A percentile compares a stretch with the other conserved stretches of the same genome.
phyloP scores from a whole-genome alignment of 2,329 filamentous ascomycete genomes.

The Pseudogymnoascus sp. region DNA sequence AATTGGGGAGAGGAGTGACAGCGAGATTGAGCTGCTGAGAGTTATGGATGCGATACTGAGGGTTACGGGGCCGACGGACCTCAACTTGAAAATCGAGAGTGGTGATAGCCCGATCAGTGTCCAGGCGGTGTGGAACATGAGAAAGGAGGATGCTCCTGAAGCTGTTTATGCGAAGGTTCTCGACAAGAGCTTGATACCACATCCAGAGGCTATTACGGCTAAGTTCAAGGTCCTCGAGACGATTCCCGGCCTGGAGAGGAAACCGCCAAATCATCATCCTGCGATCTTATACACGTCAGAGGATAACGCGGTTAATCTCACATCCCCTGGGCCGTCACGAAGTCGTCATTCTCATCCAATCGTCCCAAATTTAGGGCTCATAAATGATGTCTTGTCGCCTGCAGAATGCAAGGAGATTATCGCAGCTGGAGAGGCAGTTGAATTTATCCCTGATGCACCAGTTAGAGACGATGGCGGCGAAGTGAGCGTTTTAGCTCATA shows the following conservation, averaged over 20 bases:
- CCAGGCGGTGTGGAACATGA: slow-evolving; percentile 54
- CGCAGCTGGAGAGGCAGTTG: slow-evolving; percentile 55
- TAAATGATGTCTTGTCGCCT: slow-evolving; percentile 50
- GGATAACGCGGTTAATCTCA: slow-evolving; percentile 47
- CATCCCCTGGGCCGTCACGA: slow-evolving; percentile 38
- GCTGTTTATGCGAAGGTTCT: slow-evolving; percentile 49
- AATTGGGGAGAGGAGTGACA: slow-evolving; percentile 32
- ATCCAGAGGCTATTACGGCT: slow-evolving; percentile 31
- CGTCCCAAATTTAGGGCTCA: slow-evolving; percentile 53
- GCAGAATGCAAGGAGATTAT: slow-evolving; percentile 60
- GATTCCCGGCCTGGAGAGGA: slow-evolving; percentile 50
- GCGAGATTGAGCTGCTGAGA: slow-evolving; percentile 47
- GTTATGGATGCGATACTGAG: slow-evolving; percentile 58
- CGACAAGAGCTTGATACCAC: slow-evolving; percentile 41
- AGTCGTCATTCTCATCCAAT: slow-evolving; percentile 49
- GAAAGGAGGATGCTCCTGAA: slow-evolving; percentile 32
- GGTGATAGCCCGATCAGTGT: slow-evolving; percentile 42
- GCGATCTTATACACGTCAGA: slow-evolving; percentile 56
- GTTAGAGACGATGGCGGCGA: slow-evolving; percentile 55
- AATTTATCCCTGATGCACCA: slow-evolving; percentile 60
- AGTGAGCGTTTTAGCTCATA: slow-evolving; percentile 58
- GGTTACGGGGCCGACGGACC: slow-evolving; percentile 54
- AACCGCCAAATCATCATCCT: slow-evolving; percentile 59
- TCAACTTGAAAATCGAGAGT: slow-evolving; percentile 29
- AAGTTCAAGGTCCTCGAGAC: slow-evolving; percentile 53